Base-by-base conservation (phyloP, 108 stramenopile genomes). In the Nitzschia sp. region DNA sequence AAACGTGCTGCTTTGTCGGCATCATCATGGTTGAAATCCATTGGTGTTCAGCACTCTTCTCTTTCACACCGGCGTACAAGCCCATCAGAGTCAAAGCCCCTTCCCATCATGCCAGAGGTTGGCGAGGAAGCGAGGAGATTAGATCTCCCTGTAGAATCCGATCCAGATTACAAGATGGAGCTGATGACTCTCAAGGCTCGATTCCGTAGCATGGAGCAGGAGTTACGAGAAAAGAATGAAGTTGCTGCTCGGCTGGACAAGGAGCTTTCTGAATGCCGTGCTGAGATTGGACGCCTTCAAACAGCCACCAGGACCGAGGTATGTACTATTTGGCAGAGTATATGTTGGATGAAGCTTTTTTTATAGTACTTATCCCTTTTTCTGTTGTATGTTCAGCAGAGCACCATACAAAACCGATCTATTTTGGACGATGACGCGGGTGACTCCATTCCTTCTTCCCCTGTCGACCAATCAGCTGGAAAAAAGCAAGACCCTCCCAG, bases 211-310 rank as follows among this genome's bases (percentile, higher is more conserved):
- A 69, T 76, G 2, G 51, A 82, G 43, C 0, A 55, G 10, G 72
- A 75, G 63, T 39, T 77, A 8, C 63, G 60, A 14, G 79, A 70
- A 54, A 80, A 79, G 25, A 57, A 63, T 21, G 72, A 74, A 72
- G 53, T 75, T 37, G 71, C 72, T 21, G 43, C 53, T 22, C 76
- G 76, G 26, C 75, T 93, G n/a, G 82, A 89, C 61, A 61, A 76
- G 62, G 89, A 90, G 53, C 61, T 93, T 9, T 73, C 80, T 15
- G 69, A 78, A 51, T 89, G 87, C 65, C 77, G 84, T 17, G 84
- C 86, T 37, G 92, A 93, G 77, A 89, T 93, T 63, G 89, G 84
- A 53, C 75, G 86, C 34, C 65, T 93, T 17, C 83, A 65, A 52
- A 84, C 75, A 40, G 57, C 70, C 14, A 61, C 69, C 19, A 58